These are phyloP conservation scores for Neospermospora avenae DNA, from an alignment of 2,329 filamentous ascomycete genomes.

Conservation along the genomic window DNA sequence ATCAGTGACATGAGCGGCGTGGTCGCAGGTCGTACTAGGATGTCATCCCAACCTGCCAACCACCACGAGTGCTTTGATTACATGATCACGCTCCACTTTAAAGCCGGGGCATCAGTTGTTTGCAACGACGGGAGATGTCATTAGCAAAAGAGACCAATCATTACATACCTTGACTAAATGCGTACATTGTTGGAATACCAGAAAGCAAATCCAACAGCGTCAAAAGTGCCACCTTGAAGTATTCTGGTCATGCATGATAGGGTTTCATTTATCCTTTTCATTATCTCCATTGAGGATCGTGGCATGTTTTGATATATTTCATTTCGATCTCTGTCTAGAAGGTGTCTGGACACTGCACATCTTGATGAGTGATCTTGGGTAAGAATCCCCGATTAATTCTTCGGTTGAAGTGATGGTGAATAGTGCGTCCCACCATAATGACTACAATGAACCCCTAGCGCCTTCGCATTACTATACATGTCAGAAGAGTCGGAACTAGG, in stretches of 20 bases:
- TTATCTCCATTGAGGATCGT: not conserved
- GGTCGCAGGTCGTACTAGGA: not conserved
- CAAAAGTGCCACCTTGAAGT: conserved; percentile 4
- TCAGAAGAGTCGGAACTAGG: not conserved
- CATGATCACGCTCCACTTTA: not conserved
- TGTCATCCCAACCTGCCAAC: not conserved
- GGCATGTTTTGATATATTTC: not conserved
- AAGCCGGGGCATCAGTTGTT: not conserved
- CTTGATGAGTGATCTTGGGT: not conserved
- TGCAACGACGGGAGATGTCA: not conserved
- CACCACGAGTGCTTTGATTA: not conserved
- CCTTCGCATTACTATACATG: conserved; percentile 1
- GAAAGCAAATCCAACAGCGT: not conserved
- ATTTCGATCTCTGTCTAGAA: not conserved
- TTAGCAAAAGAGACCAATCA: not conserved
- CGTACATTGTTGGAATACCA: not conserved
- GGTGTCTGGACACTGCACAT: not conserved
- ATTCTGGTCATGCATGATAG: not conserved
- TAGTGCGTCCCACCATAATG: not conserved
- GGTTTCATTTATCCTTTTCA: not conserved
- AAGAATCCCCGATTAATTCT: not conserved
- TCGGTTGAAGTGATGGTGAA: not conserved
- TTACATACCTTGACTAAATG: not conserved
- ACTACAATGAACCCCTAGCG: not conserved
- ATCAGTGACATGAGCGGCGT: not conserved